Conservation (phyloP, 1,284 basidiomycete genomes). For the Serendipita sp. region DNA sequence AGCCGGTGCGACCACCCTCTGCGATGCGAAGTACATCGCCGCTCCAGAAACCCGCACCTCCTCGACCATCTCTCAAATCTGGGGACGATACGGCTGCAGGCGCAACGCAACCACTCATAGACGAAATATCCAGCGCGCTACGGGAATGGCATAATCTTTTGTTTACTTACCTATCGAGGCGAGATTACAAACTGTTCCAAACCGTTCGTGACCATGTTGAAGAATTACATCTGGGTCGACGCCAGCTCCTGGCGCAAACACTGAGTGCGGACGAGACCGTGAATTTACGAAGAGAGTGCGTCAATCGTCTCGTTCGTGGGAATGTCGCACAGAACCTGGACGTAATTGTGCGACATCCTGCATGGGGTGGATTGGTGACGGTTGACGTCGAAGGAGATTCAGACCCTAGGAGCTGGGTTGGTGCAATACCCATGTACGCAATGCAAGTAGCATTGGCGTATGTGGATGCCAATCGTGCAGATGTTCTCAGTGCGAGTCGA, state of each 20-base stretch:
- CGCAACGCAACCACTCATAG: slow-evolving; percentile 74
- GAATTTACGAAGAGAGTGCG: slow-evolving; percentile 74
- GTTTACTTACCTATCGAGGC: slow-evolving; percentile 76
- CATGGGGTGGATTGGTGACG: slow-evolving; percentile 75
- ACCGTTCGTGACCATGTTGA: slow-evolving; percentile 83
- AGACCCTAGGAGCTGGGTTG: slow-evolving; percentile 65
- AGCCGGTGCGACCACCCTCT: background rate
- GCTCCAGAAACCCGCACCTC: slow-evolving; percentile 63
- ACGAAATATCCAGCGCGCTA: slow-evolving; percentile 92
- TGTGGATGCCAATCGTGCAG: slow-evolving; percentile 40
- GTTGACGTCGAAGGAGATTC: slow-evolving; percentile 71
- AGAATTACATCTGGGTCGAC: slow-evolving; percentile 74
- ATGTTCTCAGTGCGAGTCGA: slow-evolving; percentile 10
- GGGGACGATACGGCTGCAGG: slow-evolving; percentile 83
- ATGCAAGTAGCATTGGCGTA: slow-evolving; percentile 78
- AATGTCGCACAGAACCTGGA: slow-evolving; percentile 89
- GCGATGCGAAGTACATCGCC: background rate
- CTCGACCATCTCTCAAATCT: slow-evolving; percentile 82
- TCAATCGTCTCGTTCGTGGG: slow-evolving; percentile 73
- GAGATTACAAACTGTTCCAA: slow-evolving; percentile 84
- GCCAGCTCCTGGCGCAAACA: slow-evolving; percentile 81
- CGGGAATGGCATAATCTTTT: slow-evolving; percentile 91
- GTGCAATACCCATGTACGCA: slow-evolving; percentile 75
- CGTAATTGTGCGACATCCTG: slow-evolving; percentile 88
- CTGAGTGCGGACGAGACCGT: slow-evolving; percentile 79